Base-by-base conservation (phyloP, 805 yeast species). In the Lipomyces orientalis region DNA sequence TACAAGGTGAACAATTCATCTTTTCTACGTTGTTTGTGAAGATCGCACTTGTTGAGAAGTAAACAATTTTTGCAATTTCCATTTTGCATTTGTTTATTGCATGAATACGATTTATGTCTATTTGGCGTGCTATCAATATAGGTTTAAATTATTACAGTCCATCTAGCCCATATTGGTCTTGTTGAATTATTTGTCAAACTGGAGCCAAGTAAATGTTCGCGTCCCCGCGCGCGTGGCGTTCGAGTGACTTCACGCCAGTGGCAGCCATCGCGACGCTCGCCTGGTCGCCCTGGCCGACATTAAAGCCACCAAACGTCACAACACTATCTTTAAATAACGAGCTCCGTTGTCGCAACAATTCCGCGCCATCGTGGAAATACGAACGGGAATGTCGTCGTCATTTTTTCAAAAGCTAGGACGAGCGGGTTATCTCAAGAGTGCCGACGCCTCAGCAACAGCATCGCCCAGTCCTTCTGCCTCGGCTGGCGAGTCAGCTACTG, bases 1-100 rank as follows among this genome's bases (percentile, higher is more conserved):
- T 82, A 34, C 87, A 87, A 69, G 98, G 99, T 1, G 97, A 93
- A 76, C 91, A 89, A 74, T 86, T 83, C 72, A 82, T 85, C 1
- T 87, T 86, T 71, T 86, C 90, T 4, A 84, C 88, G 0, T 71
- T 87, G 34, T 87, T 87, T 73, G 76, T 87, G 19, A 74, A 75
- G 57, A 70, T 74, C 7, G 54, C 65, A 9, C 12, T 64, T 9
- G 25, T 56, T 9, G 43, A 83, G 9, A n/a, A 43, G 49, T 43
- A 43, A 43, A 16, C 1, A 22, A n/a, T 43, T n/a, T 43, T 2
- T 9, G 22, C 2, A 19, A 43, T 7, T 43, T n/a, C n/a, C 4
- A 6, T 43, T n/a, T 43, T 43, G 49, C 49, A 43, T 43, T 35
- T 37, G 8, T 43, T 43, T 43, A 19, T 43, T 19, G 49, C 49